A percentile compares a stretch with the other conserved stretches of the same genome.
phyloP scores from a whole-genome alignment of 139 green algal genomes.

The Eudorina sp. region DNA sequence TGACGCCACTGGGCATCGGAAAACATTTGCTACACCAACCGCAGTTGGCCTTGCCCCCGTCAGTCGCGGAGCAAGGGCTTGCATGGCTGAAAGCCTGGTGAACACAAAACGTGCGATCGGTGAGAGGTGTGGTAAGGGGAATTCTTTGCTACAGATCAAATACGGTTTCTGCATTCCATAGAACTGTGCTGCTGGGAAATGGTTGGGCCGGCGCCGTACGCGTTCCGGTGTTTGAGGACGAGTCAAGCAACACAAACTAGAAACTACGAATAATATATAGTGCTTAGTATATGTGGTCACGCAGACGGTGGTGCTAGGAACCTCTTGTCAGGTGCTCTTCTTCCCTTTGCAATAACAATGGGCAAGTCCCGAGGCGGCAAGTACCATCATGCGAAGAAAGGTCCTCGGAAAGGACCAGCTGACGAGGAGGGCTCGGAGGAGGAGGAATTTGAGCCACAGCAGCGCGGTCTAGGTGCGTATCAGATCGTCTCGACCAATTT shows the following conservation, averaged over 20 bases:
- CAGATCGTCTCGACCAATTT: conserved; percentile 16
- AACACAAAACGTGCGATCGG: background rate
- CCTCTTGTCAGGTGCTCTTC: too few relatives aligned
- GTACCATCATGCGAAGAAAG: conserved; percentile 30
- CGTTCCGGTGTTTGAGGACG: background rate
- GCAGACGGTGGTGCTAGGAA: too few relatives aligned
- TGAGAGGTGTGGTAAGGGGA: background rate
- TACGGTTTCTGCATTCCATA: background rate
- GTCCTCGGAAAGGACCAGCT: conserved; percentile 13
- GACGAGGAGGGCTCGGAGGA: conserved; percentile 50
- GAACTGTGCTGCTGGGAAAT: background rate
- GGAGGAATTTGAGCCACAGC: conserved; percentile 18
- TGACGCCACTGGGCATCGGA: background rate
- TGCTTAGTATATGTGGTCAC: too few relatives aligned
- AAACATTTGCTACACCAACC: background rate
- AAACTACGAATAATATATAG: too few relatives aligned
- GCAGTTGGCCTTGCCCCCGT: background rate
- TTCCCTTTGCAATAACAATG: conserved; percentile 1
- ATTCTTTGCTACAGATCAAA: background rate
- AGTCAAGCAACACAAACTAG: too few relatives aligned
- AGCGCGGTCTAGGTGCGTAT: conserved; percentile 16
- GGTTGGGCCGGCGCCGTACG: conserved; percentile 17
- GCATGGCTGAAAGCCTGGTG: conserved; percentile 1
- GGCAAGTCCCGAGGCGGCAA: conserved; percentile 47
- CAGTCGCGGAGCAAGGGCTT: conserved; percentile 22